Conservation (phyloP, 2,329 filamentous ascomycete genomes). For the Ramichloridium luteum region DNA sequence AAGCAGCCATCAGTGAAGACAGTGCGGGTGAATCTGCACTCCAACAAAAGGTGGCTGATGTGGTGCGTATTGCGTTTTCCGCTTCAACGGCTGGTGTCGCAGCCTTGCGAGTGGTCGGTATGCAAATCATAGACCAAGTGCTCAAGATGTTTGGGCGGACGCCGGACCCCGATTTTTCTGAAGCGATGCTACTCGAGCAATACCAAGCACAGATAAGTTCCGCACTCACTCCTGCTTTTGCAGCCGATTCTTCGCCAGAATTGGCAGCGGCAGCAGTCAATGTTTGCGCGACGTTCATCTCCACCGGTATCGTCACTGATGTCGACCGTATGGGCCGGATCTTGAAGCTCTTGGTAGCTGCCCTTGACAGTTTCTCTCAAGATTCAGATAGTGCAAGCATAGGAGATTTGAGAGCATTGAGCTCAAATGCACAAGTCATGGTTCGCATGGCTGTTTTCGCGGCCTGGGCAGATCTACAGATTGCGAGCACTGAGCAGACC, state of each 20-base stretch:
- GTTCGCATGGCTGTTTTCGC: constrained; percentile 95
- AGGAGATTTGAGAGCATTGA: constrained; percentile 82
- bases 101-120: constrained; percentile 75
- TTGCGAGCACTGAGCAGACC: constrained; percentile 81
- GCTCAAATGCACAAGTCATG: constrained; percentile 95
- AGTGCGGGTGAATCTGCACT: constrained; percentile 66
- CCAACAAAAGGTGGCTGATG: constrained; percentile 75
- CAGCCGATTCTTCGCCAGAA: constrained; percentile 88
- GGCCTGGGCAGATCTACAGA: constrained; percentile 93
- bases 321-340: constrained; percentile 98
- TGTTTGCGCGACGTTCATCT: constrained; percentile 95
- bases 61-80: constrained; percentile 93
- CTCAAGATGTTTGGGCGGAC: constrained; percentile 93
- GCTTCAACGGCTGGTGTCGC: constrained; percentile 89
- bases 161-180: constrained; percentile 93
- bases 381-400: constrained; percentile 75
- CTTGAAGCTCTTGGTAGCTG: constrained; percentile 79
- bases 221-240: constrained; percentile 89
- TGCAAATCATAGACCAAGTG: constrained; percentile 88
- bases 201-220: constrained; percentile 98
- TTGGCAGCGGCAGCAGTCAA: constrained; percentile 91
- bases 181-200: constrained; percentile 89
- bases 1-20: constrained; percentile 64
- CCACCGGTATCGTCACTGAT: constrained; percentile 92
- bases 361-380: constrained; percentile 77